Base-by-base conservation (phyloP, 2,329 filamentous ascomycete genomes). In the Talaromyces sp. region DNA sequence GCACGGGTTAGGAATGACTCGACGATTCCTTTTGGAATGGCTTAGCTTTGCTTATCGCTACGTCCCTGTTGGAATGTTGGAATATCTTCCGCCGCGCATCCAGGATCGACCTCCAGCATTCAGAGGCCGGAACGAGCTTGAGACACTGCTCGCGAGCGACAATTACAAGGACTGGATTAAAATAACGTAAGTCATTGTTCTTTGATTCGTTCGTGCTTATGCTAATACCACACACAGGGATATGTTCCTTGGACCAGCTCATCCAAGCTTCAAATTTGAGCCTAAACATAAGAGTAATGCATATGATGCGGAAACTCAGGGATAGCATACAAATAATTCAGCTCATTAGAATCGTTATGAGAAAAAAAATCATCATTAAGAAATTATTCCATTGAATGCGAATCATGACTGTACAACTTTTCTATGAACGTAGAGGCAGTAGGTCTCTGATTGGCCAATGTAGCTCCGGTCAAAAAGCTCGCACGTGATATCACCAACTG, bases 151-250 rank as follows among this genome's bases (percentile, higher is more conserved):
- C 76, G 87, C 87, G 13, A 97, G 91, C 75, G 84, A 85, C 63
- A 91, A 97, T 75, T 97, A 96, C 77, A 89, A 88, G 77, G 94
- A 99, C 74, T 99, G 94, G 94, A 91, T 99, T 73, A 97, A 96
- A 79, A 95, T 99, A 68, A 95, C 87, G 91, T 94, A 83, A 73
- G 85, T 80, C 59, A 56, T 58, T 11, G 51, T 45, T 46, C 54
- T 28, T 40, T 17, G 9, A 17, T 11, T 15, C 2, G 11, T 51
- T 6, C 19, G 10, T 46, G 6, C 37, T 10, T 31, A 13, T 21
- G 10, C 28, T 56, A n/a, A 17, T 33, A 61, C 54, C 39, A 31
- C 31, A 25, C 54, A 53, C 60, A 96, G 93, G 73, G 94, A 99
- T 72, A 97, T 99, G 91, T 99, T 95, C 79, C 81, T 99, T 17